Evolutionary conservation across 129 eudicot genomes (phyloP).

Genomic region (Arctium lappa): DNA sequence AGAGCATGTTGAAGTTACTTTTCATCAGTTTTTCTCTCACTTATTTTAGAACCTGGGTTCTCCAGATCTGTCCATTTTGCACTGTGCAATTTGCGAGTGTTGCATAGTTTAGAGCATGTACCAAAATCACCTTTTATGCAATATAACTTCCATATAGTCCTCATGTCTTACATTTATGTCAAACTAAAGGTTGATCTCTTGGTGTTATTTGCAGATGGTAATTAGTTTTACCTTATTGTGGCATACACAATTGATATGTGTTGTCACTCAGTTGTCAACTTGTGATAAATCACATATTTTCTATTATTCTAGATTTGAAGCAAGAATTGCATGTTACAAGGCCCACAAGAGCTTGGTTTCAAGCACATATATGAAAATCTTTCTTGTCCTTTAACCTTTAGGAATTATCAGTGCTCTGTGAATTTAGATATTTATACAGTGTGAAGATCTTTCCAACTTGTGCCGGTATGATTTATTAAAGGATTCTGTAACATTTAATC

Average conservation of each 20-base stretch:
- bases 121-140: background rate
- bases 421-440: constrained; percentile 1
- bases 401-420: background rate
- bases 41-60: too few species aligned
- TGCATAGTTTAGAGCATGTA: too few species aligned
- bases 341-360: background rate
- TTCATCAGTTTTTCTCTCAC: too few species aligned
- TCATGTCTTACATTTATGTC: background rate
- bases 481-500: background rate
- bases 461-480: background rate
- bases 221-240: background rate
- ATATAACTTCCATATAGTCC: background rate
- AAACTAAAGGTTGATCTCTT: background rate
- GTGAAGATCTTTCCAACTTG: background rate
- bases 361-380: background rate
- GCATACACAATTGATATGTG: background rate
- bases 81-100: too few species aligned
- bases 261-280: background rate
- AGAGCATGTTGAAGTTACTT: too few species aligned
- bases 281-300: background rate
- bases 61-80: too few species aligned
- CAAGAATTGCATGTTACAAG: background rate
- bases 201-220: background rate
- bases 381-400: background rate
- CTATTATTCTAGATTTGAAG: background rate